These are phyloP conservation scores for Ogataea trehaloabstinens DNA, from an alignment of 805 yeast species.

Conservation along the genomic window DNA sequence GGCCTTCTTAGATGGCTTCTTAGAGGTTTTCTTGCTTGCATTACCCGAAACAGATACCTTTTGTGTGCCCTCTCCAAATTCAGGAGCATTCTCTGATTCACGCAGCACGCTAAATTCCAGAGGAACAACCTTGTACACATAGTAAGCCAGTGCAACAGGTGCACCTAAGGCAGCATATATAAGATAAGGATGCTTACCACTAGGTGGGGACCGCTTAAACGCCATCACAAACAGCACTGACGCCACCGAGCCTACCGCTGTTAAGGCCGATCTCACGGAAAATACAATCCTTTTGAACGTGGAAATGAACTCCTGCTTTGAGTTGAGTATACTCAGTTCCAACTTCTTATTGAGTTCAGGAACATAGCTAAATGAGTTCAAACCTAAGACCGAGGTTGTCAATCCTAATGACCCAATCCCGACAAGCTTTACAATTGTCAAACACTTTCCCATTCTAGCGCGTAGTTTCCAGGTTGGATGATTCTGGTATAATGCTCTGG, in stretches of 20 bases:
- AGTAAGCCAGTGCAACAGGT: constrained; percentile 38
- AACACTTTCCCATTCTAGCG: constrained; percentile 48
- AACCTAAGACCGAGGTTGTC: constrained; percentile 49
- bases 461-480: background rate
- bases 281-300: constrained; percentile 15
- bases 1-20: constrained; percentile 15
- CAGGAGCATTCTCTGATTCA: constrained; percentile 8
- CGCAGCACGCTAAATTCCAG: constrained; percentile 27
- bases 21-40: constrained; percentile 22
- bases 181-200: constrained; percentile 70
- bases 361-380: constrained; percentile 18
- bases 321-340: constrained; percentile 10
- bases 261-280: constrained; percentile 25
- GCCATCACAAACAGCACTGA: constrained; percentile 52
- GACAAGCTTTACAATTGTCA: constrained; percentile 55
- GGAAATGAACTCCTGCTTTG: constrained; percentile 13
- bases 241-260: constrained; percentile 45
- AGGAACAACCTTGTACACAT: constrained; percentile 25
- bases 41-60: constrained; percentile 4
- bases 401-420: constrained; percentile 72
- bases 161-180: constrained; percentile 61
- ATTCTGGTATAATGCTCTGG: no score
- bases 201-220: constrained; percentile 52
- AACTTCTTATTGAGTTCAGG: constrained; percentile 18
- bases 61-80: background rate